A percentile compares a stretch with the other conserved stretches of the same genome.
These are phyloP conservation scores for Hygrocybe punicea DNA, from an alignment of 768 basidiomycete species.

Conservation along the genomic window DNA sequence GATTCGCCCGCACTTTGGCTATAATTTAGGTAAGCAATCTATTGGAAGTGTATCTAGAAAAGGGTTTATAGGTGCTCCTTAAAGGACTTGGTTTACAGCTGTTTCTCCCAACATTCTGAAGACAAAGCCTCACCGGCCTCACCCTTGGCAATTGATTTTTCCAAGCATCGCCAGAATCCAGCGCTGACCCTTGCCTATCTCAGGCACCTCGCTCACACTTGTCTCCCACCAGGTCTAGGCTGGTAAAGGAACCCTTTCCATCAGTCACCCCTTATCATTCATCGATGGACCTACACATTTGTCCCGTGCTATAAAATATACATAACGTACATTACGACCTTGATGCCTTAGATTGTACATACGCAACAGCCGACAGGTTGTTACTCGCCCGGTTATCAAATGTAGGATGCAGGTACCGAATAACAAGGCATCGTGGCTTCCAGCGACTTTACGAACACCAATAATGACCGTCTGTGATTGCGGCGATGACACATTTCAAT, in stretches of 20 bases:
- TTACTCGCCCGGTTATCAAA: constrained; percentile 2
- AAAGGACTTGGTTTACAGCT: no score
- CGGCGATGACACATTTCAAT: not conserved
- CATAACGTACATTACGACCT: constrained; percentile 12
- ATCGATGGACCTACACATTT: constrained; percentile 33
- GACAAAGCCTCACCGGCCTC: not conserved
- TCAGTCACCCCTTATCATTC: constrained; percentile 53
- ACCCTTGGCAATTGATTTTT: not conserved
- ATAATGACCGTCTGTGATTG: not conserved
- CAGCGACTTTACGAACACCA: no score
- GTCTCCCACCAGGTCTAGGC: constrained; percentile 7
- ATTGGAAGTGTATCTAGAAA: not conserved
- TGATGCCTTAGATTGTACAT: constrained; percentile 9
- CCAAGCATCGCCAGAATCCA: not conserved
- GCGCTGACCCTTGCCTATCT: not conserved
- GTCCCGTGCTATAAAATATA: constrained; percentile 6
- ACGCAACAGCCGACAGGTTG: constrained; percentile 1
- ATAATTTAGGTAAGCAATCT: constrained; percentile 43
- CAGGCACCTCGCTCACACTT: not conserved
- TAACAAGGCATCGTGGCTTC: not conserved
- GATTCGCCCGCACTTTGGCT: constrained; percentile 36
- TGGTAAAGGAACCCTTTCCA: constrained; percentile 32
- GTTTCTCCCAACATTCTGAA: no score
- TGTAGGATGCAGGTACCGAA: not conserved
- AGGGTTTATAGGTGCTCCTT: not conserved